Conservation (phyloP, 2,329 filamentous ascomycete species). For the Pseudogymnoascus destructans region DNA sequence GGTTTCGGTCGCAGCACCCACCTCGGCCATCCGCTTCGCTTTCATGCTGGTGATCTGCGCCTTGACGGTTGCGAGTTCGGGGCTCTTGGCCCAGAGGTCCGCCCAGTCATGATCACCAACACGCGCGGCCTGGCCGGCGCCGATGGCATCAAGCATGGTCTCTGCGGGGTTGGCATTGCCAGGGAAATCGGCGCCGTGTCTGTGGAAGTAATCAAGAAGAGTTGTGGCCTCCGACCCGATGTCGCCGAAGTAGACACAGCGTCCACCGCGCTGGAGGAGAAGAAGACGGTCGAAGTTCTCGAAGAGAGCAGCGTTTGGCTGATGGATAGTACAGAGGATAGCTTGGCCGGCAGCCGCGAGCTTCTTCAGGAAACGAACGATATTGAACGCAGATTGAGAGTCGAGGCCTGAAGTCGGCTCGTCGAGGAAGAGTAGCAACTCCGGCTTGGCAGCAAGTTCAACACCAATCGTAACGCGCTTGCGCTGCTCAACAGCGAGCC, state of each 20-base stretch:
- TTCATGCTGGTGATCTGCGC: constrained; percentile 44
- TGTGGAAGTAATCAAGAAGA: constrained; percentile 50
- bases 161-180: constrained; percentile 40
- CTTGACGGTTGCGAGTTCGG: constrained; percentile 41
- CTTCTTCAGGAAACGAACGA: constrained; percentile 47
- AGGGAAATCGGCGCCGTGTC: constrained; percentile 40
- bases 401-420: constrained; percentile 51
- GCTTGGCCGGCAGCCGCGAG: constrained; percentile 42
- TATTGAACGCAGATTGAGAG: constrained; percentile 50
- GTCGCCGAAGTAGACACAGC: constrained; percentile 56
- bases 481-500: constrained; percentile 47
- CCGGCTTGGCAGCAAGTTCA: constrained; percentile 42
- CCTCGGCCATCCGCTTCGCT: constrained; percentile 36
- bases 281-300: constrained; percentile 46
- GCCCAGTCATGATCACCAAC: constrained; percentile 57
- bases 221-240: constrained; percentile 46
- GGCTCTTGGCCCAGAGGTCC: constrained; percentile 54
- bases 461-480: constrained; percentile 50
- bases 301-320: constrained; percentile 41
- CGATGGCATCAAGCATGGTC: constrained; percentile 27
- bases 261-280: constrained; percentile 51
- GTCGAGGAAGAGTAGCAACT: constrained; percentile 48
- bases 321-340: constrained; percentile 42
- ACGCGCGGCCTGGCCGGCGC: constrained; percentile 42
- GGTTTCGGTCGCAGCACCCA: constrained; percentile 35